These are phyloP conservation scores for Blastocystis sp. DNA, from an alignment of 352 stramenopile genomes.

Conservation along the genomic window DNA sequence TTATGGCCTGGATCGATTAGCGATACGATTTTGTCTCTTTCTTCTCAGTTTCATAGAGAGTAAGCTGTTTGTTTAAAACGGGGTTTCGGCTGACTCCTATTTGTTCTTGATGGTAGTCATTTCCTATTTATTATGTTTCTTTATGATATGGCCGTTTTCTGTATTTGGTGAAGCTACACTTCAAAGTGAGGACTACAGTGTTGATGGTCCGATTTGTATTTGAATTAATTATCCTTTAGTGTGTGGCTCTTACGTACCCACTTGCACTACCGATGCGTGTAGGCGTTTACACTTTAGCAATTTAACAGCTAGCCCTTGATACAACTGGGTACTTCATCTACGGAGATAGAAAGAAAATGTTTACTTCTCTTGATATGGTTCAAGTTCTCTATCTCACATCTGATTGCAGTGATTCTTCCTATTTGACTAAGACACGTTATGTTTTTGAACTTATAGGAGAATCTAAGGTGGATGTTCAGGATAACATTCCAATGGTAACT, in stretches of 20 bases:
- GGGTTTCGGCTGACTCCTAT: background rate
- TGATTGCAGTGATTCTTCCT: background rate
- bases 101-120: background rate
- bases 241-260: background rate
- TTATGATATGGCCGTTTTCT: background rate
- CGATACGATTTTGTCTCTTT: constrained; percentile 22
- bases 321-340: background rate
- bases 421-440: background rate
- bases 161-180: too few relatives aligned
- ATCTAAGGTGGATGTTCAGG: background rate
- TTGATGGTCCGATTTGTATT: background rate
- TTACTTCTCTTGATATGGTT: background rate
- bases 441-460: background rate
- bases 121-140: background rate
- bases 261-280: background rate
- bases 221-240: background rate
- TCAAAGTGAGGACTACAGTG: too few relatives aligned
- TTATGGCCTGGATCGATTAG: constrained; percentile 18
- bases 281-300: background rate
- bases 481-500: background rate
- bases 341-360: background rate
- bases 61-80: background rate
- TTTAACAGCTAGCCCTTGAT: background rate
- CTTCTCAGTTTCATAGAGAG: background rate
- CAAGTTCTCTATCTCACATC: background rate